phyloP scores from a whole-genome alignment of 1,284 basidiomycete species.

The Heterobasidion irregulare region DNA sequence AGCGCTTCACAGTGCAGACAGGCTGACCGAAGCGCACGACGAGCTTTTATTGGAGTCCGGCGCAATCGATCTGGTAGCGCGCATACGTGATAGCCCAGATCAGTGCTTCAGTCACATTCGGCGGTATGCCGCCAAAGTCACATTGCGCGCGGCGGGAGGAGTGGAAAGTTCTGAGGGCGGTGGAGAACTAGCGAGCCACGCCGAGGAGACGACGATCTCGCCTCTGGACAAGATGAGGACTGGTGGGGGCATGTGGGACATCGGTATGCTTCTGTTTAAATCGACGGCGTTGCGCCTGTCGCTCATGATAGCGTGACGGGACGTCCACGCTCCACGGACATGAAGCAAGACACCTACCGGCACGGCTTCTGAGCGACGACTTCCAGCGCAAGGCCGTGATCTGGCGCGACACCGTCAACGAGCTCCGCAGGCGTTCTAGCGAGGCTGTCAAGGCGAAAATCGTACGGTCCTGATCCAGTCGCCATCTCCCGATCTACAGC shows the following conservation, averaged over 20 bases:
- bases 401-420: constrained; percentile 13
- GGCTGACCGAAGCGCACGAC: neutral
- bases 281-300: neutral
- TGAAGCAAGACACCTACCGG: constrained; percentile 26
- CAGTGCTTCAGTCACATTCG: neutral
- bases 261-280: constrained; percentile 5
- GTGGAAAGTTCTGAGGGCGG: neutral
- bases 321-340: no score
- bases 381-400: constrained; percentile 35
- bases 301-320: no score
- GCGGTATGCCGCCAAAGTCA: neutral
- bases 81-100: neutral
- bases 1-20: neutral
- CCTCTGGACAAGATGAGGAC: neutral
- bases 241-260: constrained; percentile 4
- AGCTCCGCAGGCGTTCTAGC: constrained; percentile 4
- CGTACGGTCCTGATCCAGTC: neutral
- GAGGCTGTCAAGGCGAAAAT: neutral
- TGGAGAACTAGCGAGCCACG: neutral
- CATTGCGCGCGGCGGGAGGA: neutral
- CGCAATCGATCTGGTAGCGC: neutral
- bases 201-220: neutral
- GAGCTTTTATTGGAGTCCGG: neutral
- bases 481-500: neutral
- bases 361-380: constrained; percentile 32